These are phyloP conservation scores for Phytophthora aleatoria DNA, from an alignment of 352 stramenopile genomes.

Conservation along the genomic window DNA sequence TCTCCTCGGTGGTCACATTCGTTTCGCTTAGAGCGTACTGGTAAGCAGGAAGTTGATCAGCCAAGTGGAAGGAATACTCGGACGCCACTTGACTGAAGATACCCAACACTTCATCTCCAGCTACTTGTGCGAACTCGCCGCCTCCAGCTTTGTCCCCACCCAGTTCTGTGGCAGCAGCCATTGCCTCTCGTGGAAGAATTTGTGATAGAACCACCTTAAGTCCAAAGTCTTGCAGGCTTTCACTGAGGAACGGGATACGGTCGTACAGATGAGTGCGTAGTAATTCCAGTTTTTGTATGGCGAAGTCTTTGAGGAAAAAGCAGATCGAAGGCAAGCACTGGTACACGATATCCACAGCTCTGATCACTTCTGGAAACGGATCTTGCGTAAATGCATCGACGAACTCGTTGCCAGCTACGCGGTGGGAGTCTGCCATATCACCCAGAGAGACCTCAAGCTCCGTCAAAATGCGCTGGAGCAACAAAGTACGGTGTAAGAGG, in stretches of 20 bases:
- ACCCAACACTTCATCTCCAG: conserved; percentile 41
- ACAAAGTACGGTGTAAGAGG: background rate
- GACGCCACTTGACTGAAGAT: conserved; percentile 43
- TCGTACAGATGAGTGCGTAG: conserved; percentile 41
- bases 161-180: conserved; percentile 33
- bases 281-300: conserved; percentile 39
- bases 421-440: conserved; percentile 38
- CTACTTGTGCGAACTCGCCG: conserved; percentile 23
- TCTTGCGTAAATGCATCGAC: conserved; percentile 33
- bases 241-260: conserved; percentile 47
- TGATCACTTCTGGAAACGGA: conserved; percentile 27
- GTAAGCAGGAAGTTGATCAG: conserved; percentile 12
- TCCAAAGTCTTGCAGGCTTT: conserved; percentile 15
- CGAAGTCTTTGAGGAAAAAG: conserved; percentile 49
- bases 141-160: conserved; percentile 18
- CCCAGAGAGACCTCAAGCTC: conserved; percentile 50
- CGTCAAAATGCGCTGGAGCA: conserved; percentile 40
- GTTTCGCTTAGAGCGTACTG: conserved; percentile 34
- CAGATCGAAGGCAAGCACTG: conserved; percentile 48
- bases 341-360: conserved; percentile 35
- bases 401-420: conserved; percentile 44
- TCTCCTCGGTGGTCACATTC: conserved; percentile 30
- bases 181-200: conserved; percentile 28
- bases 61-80: conserved; percentile 39
- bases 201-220: conserved; percentile 31